Conservation (phyloP, 306 rosid genomes). For the Inga oerstediana region DNA sequence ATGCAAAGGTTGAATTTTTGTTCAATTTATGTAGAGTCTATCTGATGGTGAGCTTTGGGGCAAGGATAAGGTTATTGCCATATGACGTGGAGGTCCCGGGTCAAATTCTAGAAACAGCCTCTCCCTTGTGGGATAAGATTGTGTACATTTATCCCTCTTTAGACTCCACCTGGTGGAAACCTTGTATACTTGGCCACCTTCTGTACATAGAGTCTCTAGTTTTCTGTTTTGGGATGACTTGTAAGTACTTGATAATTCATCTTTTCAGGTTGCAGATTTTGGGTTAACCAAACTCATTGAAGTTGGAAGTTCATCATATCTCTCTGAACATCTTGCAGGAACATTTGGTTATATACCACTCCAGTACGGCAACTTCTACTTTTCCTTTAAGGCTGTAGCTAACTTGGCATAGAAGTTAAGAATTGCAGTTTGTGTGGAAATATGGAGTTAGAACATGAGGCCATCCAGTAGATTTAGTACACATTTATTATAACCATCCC, state of each 20-base stretch:
- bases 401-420: neutral
- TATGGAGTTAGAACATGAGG: neutral
- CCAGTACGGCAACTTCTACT: slow-evolving; percentile 43
- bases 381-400: neutral
- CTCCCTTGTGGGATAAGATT: too few relatives aligned
- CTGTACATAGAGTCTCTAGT: neutral
- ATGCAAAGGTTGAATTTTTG: slow-evolving; percentile 65
- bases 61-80: too few relatives aligned
- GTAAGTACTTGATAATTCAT: neutral
- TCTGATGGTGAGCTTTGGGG: too few relatives aligned
- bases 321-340: slow-evolving; percentile 44
- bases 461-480: too few relatives aligned
- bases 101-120: too few relatives aligned
- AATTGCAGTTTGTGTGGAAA: neutral
- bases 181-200: neutral
- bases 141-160: too few relatives aligned
- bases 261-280: slow-evolving; percentile 67
- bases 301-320: slow-evolving; percentile 49
- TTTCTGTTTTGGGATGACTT: neutral
- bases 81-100: too few relatives aligned
- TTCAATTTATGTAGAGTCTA: neutral
- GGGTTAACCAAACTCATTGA: slow-evolving; percentile 62
- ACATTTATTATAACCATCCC: too few relatives aligned
- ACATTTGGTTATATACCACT: slow-evolving; percentile 83
- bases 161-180: too few relatives aligned